Evolutionary conservation across 1,284 basidiomycete species (phyloP).

Genomic region (Lentinula novae-zelandiae): DNA sequence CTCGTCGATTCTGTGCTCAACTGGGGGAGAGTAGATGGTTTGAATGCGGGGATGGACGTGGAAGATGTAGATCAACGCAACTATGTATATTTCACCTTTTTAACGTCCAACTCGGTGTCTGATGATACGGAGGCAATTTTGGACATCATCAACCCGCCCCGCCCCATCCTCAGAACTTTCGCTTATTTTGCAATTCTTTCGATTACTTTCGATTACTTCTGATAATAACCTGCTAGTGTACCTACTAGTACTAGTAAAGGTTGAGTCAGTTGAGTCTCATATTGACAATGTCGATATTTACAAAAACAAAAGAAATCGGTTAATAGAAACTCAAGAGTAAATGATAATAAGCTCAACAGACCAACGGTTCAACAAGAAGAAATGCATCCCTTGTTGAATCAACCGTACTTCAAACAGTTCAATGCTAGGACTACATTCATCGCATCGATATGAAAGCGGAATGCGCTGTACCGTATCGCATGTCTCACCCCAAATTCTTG

Average conservation of each 20-base stretch:
- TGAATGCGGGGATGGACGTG: background rate
- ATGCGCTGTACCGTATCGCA: background rate
- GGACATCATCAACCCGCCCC: background rate
- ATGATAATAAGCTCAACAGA: no score
- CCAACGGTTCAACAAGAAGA: no score
- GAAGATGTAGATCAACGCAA: background rate
- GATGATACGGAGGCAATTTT: background rate
- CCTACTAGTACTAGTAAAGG: background rate
- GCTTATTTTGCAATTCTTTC: background rate
- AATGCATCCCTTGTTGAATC: no score
- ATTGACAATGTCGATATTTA: no score
- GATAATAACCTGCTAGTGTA: background rate
- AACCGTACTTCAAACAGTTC: no score
- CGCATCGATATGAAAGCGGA: no score
- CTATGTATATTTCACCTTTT: background rate
- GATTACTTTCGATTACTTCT: background rate
- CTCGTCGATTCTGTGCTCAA: background rate
- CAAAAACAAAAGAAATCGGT: no score
- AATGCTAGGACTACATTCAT: no score
- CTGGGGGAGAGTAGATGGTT: background rate
- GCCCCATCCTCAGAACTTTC: background rate
- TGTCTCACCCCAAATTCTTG: background rate
- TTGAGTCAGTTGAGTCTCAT: background rate
- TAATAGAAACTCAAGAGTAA: no score
- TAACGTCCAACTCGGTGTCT: background rate